phyloP scores from a whole-genome alignment of 2,329 filamentous ascomycete species.

The Phaeoacremonium minimum region DNA sequence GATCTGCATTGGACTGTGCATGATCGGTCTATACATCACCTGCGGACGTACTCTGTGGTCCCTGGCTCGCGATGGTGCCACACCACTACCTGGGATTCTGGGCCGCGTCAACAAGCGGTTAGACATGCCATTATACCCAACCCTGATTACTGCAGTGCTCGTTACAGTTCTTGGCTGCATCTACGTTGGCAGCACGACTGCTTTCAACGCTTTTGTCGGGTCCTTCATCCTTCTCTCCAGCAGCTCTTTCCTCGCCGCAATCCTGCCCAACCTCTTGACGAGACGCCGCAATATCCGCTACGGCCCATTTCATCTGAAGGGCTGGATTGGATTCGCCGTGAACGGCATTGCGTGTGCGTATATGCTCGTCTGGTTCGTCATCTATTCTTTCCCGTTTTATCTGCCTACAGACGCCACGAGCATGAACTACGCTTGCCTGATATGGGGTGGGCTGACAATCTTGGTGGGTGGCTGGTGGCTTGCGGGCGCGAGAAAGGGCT shows the following conservation, averaged over 20 bases:
- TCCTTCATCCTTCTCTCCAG: constrained; percentile 31
- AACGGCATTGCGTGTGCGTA: constrained; percentile 45
- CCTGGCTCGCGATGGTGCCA: constrained; percentile 32
- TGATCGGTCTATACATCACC: constrained; percentile 31
- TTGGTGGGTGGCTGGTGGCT: constrained; percentile 38
- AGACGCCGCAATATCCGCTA: constrained; percentile 38
- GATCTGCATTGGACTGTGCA: constrained; percentile 28
- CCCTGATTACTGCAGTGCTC: constrained; percentile 33
- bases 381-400: constrained; percentile 53
- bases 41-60: constrained; percentile 34
- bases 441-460: constrained; percentile 35
- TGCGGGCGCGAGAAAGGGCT: constrained; percentile 15
- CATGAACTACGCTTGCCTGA: constrained; percentile 46
- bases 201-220: constrained; percentile 64
- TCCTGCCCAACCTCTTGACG: constrained; percentile 52
- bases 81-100: constrained; percentile 22
- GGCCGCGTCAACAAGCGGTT: constrained; percentile 22
- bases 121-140: constrained; percentile 41
- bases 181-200: constrained; percentile 61
- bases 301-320: constrained; percentile 51
- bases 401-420: constrained; percentile 31
- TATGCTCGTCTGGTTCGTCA: constrained; percentile 53
- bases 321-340: constrained; percentile 36
- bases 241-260: constrained; percentile 58
- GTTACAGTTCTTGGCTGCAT: constrained; percentile 56